These are phyloP conservation scores for Malus hybrid DNA, from an alignment of 331 rosid species.

Conservation along the genomic window DNA sequence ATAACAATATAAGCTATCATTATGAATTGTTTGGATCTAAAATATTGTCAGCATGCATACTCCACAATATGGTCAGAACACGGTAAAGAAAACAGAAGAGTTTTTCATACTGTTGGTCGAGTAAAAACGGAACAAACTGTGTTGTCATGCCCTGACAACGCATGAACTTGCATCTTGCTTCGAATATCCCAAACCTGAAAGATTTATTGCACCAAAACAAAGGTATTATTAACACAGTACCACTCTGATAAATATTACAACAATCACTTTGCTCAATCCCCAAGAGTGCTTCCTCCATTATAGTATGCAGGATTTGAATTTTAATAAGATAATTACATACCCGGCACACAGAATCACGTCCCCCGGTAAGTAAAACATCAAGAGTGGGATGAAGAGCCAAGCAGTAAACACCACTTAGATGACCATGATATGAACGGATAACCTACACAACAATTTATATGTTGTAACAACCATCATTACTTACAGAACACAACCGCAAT, in stretches of 20 bases:
- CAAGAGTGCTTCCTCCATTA: conserved; percentile 7
- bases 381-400: conserved; percentile 96
- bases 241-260: not conserved
- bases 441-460: conserved; percentile 39
- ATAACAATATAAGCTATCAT: not conserved
- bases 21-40: not conserved
- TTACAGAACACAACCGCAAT: not conserved
- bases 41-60: not conserved
- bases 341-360: conserved; percentile 99
- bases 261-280: not conserved
- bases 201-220: conserved; percentile 12
- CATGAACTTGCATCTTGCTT: conserved; percentile 83
- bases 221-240: not conserved
- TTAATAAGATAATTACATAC: conserved; percentile 36
- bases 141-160: conserved; percentile 92
- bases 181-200: conserved; percentile 98
- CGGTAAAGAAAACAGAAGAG: not conserved
- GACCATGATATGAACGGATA: conserved; percentile 97
- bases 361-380: conserved; percentile 87
- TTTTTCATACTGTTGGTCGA: conserved; percentile 62
- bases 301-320: conserved; percentile 8
- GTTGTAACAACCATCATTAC: conserved; percentile 7
- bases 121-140: conserved; percentile 97
- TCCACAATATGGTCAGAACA: not conserved
- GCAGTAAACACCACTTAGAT: conserved; percentile 98